Conservation (phyloP, 495 filamentous ascomycete species). For the Hypoxylon trugodes region DNA sequence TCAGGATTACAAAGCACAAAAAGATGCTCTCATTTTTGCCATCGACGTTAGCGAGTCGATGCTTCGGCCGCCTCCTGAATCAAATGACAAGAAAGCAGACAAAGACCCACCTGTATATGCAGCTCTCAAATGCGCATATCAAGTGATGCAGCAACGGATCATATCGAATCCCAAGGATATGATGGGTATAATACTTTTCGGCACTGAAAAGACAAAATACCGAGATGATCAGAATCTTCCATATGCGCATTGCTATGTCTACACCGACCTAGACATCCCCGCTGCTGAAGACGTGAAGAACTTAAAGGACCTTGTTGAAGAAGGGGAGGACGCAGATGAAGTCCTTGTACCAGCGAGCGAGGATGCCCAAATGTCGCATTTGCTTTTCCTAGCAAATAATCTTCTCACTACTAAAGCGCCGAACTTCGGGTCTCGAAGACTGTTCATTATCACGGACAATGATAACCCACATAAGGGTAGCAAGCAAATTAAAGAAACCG, state of each 20-base stretch:
- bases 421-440: conserved; percentile 88
- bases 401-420: conserved; percentile 95
- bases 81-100: conserved; percentile 74
- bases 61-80: conserved; percentile 71
- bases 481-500: conserved; percentile 73
- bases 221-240: conserved; percentile 71
- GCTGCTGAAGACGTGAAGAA: conserved; percentile 85
- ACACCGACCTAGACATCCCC: conserved; percentile 88
- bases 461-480: conserved; percentile 83
- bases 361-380: conserved; percentile 81
- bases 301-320: conserved; percentile 76
- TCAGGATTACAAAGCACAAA: conserved; percentile 87
- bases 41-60: conserved; percentile 95
- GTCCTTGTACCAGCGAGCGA: conserved; percentile 75
- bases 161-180: conserved; percentile 96
- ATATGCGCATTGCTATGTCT: conserved; percentile 92
- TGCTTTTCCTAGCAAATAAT: conserved; percentile 94
- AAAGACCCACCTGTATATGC: conserved; percentile 77
- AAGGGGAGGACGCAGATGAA: conserved; percentile 71
- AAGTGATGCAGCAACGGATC: conserved; percentile 96
- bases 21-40: conserved; percentile 96
- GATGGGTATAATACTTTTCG: conserved; percentile 97
- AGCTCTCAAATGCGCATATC: conserved; percentile 92
- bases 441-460: conserved; percentile 96
- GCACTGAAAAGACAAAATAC: conserved; percentile 87